A percentile compares a stretch with the other conserved stretches of the same genome.
Conservation (phyloP, 2,329 filamentous ascomycete species). For the Aspergillus viridinutans region DNA sequence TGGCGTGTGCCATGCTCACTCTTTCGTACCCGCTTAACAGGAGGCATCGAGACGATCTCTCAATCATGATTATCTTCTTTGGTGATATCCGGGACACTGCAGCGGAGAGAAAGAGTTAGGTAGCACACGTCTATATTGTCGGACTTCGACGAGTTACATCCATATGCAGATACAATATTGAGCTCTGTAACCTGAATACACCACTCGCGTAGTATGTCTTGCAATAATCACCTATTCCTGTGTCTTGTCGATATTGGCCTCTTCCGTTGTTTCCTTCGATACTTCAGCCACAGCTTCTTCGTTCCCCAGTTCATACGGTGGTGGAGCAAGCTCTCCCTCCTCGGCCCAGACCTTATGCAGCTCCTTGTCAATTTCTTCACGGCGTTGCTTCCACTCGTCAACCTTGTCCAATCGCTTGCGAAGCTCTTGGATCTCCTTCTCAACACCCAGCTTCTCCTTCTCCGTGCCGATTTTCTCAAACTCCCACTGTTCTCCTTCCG, state of each 20-base stretch:
- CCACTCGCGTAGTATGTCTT: neutral
- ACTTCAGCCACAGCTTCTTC: slow-evolving; percentile 8
- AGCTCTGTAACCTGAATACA: neutral
- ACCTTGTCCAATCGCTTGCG: slow-evolving; percentile 76
- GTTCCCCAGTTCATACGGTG: slow-evolving; percentile 29
- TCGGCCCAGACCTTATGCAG: slow-evolving; percentile 61
- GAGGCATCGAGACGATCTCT: no score
- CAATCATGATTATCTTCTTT: no score
- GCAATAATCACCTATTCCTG: neutral
- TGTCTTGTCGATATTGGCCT: neutral
- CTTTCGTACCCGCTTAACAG: no score
- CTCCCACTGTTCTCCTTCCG: slow-evolving; percentile 81
- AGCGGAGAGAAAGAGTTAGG: no score
- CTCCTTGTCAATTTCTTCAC: slow-evolving; percentile 77
- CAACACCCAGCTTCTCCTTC: slow-evolving; percentile 86
- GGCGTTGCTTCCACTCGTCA: slow-evolving; percentile 74
- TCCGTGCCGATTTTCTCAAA: slow-evolving; percentile 92
- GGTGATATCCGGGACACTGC: neutral
- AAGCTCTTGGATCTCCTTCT: slow-evolving; percentile 83
- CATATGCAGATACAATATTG: neutral
- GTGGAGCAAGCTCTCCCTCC: slow-evolving; percentile 37
- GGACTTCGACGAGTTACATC: neutral
- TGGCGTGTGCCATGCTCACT: no score
- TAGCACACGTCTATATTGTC: neutral
- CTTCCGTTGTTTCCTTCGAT: neutral